phyloP scores from a whole-genome alignment of 129 eudicot genomes.

The Pseudognaphalium luteoalbum region DNA sequence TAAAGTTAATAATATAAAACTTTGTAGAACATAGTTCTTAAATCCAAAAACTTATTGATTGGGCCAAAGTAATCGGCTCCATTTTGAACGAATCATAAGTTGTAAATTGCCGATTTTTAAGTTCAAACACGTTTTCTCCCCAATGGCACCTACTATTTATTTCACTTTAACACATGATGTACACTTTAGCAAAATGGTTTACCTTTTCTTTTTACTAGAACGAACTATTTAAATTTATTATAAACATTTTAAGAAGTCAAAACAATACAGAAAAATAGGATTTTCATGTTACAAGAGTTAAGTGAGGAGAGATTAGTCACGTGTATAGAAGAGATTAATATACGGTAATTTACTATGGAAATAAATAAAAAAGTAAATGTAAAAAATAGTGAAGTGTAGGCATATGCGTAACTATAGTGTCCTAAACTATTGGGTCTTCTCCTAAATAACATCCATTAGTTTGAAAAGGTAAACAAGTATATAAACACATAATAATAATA shows the following conservation, averaged over 20 bases:
- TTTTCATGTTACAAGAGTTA: too few relatives aligned
- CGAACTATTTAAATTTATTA: neutral
- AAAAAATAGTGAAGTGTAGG: conserved; percentile 21
- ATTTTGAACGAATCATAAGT: too few relatives aligned
- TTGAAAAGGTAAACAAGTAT: conserved; percentile 21
- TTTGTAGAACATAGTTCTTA: too few relatives aligned
- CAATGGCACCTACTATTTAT: conserved; percentile 2
- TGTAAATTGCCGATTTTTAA: neutral
- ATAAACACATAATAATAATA: conserved; percentile 1
- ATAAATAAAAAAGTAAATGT: conserved; percentile 8
- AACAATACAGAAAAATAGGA: neutral
- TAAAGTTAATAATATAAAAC: too few relatives aligned
- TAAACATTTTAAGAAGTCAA: neutral
- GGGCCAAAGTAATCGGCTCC: too few relatives aligned
- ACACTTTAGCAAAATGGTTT: neutral
- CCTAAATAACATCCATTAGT: conserved; percentile 27
- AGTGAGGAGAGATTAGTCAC: neutral
- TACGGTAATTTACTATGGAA: neutral
- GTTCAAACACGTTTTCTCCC: neutral
- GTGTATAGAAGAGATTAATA: conserved; percentile 8
- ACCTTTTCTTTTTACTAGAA: neutral
- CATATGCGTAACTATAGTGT: conserved; percentile 25
- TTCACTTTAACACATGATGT: neutral
- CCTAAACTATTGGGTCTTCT: conserved; percentile 37
- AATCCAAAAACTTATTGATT: too few relatives aligned